Evolutionary conservation across 441 rosid species (phyloP), one percentile per base, ranked within the genome.

Genomic region (Populus tomentosa): DNA sequence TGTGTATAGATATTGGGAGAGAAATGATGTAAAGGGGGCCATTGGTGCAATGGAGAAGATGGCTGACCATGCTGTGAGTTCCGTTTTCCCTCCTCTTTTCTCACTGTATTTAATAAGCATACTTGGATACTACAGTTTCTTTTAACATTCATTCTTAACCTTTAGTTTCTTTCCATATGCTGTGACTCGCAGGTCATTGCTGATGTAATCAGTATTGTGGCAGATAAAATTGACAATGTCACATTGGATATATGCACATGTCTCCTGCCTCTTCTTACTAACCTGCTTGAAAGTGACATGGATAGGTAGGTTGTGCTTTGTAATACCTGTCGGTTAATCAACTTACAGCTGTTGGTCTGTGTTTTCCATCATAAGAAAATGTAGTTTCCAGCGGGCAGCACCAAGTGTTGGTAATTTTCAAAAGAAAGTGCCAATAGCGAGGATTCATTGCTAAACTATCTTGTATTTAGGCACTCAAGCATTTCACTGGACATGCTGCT

Each of bases 11-110:
- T 90, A 85, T 82, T 94, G 99, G 99, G 94, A 88, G 83, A 89
- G 98, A 81, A 88, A 87, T 77, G 97, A 93, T 82, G 72, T 93
- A 21, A 96, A 86, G 82, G 94, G 92, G 71, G 89, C 91, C 35
- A 89, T 96, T 78, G 79, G 87, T 81, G 89, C 90, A 62, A 85
- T 92, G 87, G 98, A 90, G 84, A 96, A 91, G 88, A 94, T 96
- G 98, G 96, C 97, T 77, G 98, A 96, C 85, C 82, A 92, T 84
- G 88, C 91, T 82, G 99, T 94, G 87, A 84, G 95, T 65, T 69
- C 38, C n/a, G 70, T 73, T 62, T 72, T 65, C 2, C 14, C 72
- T 67, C 14, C 24, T 21, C 8, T 11, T 26, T 7, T 18, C n/a
- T 10, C 18, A 26, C 11, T 8, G 6, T 70, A 18, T 46, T 20